These are phyloP conservation scores for Flaveria linearis DNA, from an alignment of 129 eudicot species.

Conservation along the genomic window DNA sequence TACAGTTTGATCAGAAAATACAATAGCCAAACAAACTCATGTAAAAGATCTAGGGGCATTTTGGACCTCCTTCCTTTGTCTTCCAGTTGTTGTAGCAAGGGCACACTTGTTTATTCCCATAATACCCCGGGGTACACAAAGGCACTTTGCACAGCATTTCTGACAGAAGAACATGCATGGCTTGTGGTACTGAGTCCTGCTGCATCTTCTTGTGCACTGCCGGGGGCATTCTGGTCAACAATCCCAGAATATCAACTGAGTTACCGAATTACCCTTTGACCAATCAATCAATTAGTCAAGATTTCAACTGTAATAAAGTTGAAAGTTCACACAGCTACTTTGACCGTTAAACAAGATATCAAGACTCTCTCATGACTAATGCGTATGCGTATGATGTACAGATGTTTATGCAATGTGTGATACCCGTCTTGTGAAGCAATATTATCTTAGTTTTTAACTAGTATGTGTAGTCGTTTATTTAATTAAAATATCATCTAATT, in stretches of 20 bases:
- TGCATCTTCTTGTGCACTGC: slow-evolving; percentile 73
- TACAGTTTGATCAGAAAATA: neutral
- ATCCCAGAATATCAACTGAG: neutral
- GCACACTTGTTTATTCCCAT: slow-evolving; percentile 81
- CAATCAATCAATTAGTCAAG: slow-evolving; percentile 18
- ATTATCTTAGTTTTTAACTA: too few species aligned
- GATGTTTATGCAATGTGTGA: neutral
- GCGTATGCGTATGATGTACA: neutral
- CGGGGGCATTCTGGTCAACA: slow-evolving; percentile 67
- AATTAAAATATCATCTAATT: too few species aligned
- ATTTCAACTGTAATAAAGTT: too few species aligned
- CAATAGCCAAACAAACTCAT: neutral
- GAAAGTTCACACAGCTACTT: slow-evolving; percentile 18
- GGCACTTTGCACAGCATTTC: slow-evolving; percentile 79
- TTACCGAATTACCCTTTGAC: slow-evolving; percentile 14
- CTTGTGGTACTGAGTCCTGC: slow-evolving; percentile 73
- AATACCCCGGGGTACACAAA: slow-evolving; percentile 87
- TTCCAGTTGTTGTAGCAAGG: slow-evolving; percentile 98
- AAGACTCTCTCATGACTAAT: neutral
- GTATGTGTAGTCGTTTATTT: too few species aligned
- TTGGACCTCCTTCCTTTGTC: slow-evolving; percentile 89
- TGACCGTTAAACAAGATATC: slow-evolving; percentile 18
- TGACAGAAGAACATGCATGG: slow-evolving; percentile 89
- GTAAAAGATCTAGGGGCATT: slow-evolving; percentile 59
- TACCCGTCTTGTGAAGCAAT: too few species aligned